Evolutionary conservation across 805 yeast species (phyloP), one percentile per base, ranked within the genome.

Genomic region (Ogataea populi-albae): DNA sequence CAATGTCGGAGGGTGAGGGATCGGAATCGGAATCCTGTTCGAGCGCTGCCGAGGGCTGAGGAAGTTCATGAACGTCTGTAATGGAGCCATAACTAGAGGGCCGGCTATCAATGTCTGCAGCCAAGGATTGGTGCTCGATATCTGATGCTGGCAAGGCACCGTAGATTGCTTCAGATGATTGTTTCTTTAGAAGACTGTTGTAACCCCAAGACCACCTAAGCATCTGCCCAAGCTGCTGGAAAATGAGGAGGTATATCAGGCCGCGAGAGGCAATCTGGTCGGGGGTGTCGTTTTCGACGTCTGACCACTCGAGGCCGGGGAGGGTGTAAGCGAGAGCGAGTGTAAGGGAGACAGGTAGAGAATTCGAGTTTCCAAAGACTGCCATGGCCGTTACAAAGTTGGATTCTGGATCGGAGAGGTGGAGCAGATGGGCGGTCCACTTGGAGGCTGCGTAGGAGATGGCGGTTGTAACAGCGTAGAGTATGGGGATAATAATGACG

Each of bases 321-420:
- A 84, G 65, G 0, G 91, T 79, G 54, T 80, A 81, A 1, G 89
- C 79, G 45, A 84, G 66, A 1, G 95, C 81, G 38, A 93, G 66
- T 1, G 93, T 84, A 46, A 93, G 70, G 0, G 96, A 87, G 2
- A 91, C 98, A 0, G 98, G 98, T 37, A 91, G 72, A 8, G 95
- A 85, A 66, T 91, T 91, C 28, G 96, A 86, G 63, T 91, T 93
- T 35, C 97, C 98, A 63, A 91, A 91, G 5, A 89, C 96, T 3
- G 93, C 87, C 94, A 93, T 93, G 2, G 96, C 98, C 16, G 94
- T 83, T 32, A 93, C 96, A 52, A 86, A 91, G 63, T 91, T 89
- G 3, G 86, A 56, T 62, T 93, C 97, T 10, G 85, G 77, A 32
- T 66, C 75, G 50, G 84, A 84, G 50, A 93, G 65, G 6, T 62